Percentiles rank a stretch among this genome's conserved stretches.
phyloP scores from a whole-genome alignment of 306 rosid genomes.

The Sindora glabra region DNA sequence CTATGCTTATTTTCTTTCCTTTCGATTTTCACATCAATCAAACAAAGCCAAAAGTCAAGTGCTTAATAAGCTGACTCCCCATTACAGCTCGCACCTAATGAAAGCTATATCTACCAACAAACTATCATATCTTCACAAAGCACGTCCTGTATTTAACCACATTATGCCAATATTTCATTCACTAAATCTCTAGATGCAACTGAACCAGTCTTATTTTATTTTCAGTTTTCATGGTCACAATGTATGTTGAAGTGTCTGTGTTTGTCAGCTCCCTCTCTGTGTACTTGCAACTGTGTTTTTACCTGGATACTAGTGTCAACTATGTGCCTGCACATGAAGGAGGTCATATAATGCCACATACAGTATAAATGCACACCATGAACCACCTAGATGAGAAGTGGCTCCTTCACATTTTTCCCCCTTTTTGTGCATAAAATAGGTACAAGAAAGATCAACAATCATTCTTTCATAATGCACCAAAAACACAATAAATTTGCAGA shows the following conservation, averaged over 20 bases:
- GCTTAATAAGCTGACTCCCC: background rate
- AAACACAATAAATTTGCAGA: conserved; percentile 1
- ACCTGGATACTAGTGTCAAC: background rate
- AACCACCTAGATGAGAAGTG: background rate
- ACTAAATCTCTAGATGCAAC: background rate
- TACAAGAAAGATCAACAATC: background rate
- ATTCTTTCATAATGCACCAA: background rate
- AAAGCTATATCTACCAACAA: background rate
- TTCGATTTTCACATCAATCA: background rate
- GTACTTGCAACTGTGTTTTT: background rate
- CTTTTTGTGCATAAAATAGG: background rate
- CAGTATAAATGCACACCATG: background rate
- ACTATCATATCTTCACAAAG: background rate
- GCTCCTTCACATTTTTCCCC: background rate
- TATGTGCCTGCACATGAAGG: background rate
- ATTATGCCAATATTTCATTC: background rate
- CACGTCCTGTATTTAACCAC: background rate
- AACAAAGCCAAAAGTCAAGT: background rate
- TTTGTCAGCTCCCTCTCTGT: background rate
- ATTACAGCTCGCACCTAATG: background rate
- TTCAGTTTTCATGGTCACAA: no score
- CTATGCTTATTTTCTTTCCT: no score
- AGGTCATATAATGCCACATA: background rate
- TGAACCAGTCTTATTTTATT: no score
- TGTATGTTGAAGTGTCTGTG: background rate